phyloP scores from a whole-genome alignment of 805 yeast species.

The Saccharomycopsis sp. region DNA sequence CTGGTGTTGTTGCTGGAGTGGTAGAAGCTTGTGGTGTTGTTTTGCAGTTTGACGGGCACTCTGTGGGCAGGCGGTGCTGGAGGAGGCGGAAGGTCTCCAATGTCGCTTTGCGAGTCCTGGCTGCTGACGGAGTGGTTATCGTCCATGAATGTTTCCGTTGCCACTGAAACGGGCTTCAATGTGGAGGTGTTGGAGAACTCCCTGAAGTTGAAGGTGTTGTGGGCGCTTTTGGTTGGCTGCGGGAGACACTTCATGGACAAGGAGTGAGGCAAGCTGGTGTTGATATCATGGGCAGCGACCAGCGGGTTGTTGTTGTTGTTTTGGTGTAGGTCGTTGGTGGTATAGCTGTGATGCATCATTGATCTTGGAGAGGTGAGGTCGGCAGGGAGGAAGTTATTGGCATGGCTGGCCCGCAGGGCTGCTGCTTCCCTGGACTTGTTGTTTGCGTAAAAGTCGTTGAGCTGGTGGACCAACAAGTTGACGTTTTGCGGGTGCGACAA shows the following conservation, averaged over 20 bases:
- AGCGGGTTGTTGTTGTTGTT: neutral
- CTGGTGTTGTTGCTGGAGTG: conserved; percentile 11
- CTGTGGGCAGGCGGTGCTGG: conserved; percentile 21
- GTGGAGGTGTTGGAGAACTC: conserved; percentile 20
- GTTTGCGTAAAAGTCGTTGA: conserved; percentile 13
- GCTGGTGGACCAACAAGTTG: conserved; percentile 12
- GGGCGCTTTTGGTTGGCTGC: conserved; percentile 2
- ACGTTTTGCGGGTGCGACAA: conserved; percentile 17
- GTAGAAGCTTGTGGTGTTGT: neutral
- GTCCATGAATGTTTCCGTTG: neutral
- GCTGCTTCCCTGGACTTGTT: conserved; percentile 2
- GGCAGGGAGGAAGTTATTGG: neutral
- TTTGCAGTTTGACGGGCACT: conserved; percentile 7
- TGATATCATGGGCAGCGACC: too few relatives aligned
- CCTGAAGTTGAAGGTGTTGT: conserved; percentile 1
- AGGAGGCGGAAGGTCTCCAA: conserved; percentile 15
- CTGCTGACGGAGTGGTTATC: conserved; percentile 3
- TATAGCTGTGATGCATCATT: conserved; percentile 6
- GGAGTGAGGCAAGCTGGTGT: conserved; percentile 8
- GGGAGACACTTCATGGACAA: too few relatives aligned
- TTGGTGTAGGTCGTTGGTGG: neutral
- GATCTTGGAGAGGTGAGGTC: neutral
- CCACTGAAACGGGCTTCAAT: conserved; percentile 5
- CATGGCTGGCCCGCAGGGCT: neutral
- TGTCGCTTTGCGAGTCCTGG: conserved; percentile 3